Percentiles rank a stretch among this genome's conserved stretches.
These are phyloP conservation scores for Phytophthora cactorum DNA, from an alignment of 352 stramenopile genomes.

Conservation along the genomic window DNA sequence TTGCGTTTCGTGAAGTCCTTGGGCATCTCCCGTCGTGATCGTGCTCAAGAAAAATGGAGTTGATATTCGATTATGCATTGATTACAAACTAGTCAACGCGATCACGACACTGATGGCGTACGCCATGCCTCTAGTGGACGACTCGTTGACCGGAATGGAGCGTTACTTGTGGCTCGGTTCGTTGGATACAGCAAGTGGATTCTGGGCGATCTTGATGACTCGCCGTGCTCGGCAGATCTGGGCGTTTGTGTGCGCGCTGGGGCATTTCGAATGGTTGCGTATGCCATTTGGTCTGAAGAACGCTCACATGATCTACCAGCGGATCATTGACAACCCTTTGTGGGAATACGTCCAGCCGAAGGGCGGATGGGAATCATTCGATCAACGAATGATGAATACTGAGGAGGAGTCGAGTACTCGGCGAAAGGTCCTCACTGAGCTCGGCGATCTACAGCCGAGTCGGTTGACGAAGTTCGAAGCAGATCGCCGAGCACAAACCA, in stretches of 20 bases:
- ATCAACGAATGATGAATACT: background rate
- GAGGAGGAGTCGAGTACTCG: background rate
- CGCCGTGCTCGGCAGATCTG: background rate
- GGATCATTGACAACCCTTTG: background rate
- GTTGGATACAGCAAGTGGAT: background rate
- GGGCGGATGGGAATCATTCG: background rate
- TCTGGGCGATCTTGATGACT: slow-evolving; percentile 11
- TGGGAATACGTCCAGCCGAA: background rate
- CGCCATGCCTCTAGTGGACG: background rate
- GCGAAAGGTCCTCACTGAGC: background rate
- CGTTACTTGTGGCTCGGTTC: background rate
- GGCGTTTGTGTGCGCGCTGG: background rate
- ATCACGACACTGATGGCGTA: background rate
- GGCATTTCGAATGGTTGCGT: background rate
- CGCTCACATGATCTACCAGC: background rate
- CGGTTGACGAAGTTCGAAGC: slow-evolving; percentile 2
- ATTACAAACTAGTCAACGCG: slow-evolving; percentile 5
- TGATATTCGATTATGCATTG: slow-evolving; percentile 4
- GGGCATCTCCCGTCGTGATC: background rate
- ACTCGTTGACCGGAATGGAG: background rate
- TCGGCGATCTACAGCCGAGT: background rate
- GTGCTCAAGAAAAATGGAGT: slow-evolving; percentile 3
- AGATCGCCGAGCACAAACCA: background rate
- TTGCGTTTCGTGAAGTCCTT: background rate
- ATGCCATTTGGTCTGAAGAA: background rate